phyloP scores from a whole-genome alignment of 352 stramenopile species.

The Phytopythium sindhum region DNA sequence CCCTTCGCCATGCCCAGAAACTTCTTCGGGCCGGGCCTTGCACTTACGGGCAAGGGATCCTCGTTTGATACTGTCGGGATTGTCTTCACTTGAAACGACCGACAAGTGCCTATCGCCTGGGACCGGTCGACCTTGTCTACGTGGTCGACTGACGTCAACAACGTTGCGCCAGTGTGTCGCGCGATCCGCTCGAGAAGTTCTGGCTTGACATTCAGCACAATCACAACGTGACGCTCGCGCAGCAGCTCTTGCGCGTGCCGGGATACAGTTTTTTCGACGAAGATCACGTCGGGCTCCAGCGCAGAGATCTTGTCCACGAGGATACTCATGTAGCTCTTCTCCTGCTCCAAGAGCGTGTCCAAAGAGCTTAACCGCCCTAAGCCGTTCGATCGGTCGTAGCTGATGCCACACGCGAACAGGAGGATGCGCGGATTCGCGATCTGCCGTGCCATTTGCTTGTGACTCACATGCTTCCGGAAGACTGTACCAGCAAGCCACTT shows the following conservation, averaged over 20 bases:
- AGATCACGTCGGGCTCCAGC: slow-evolving; percentile 94
- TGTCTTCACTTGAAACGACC: slow-evolving; percentile 67
- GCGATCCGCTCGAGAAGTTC: slow-evolving; percentile 91
- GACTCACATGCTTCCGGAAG: slow-evolving; percentile 95
- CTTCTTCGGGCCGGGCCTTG: slow-evolving; percentile 10
- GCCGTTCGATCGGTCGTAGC: slow-evolving; percentile 90
- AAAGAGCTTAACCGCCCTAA: slow-evolving; percentile 91
- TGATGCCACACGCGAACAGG: slow-evolving; percentile 94
- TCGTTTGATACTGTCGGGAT: slow-evolving; percentile 43
- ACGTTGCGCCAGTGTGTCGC: slow-evolving; percentile 89
- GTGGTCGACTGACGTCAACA: slow-evolving; percentile 93
- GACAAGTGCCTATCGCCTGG: slow-evolving; percentile 60
- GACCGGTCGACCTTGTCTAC: slow-evolving; percentile 60
- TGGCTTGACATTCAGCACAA: slow-evolving; percentile 94
- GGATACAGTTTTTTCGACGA: slow-evolving; percentile 90
- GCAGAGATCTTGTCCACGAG: slow-evolving; percentile 95
- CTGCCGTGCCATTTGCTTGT: slow-evolving; percentile 94
- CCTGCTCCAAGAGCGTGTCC: slow-evolving; percentile 95
- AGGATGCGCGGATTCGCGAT: slow-evolving; percentile 97
- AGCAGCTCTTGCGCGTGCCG: slow-evolving; percentile 93
- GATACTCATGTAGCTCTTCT: slow-evolving; percentile 97
- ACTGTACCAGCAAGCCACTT: slow-evolving; percentile 94
- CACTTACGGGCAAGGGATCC: slow-evolving; percentile 15
- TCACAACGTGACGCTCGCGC: slow-evolving; percentile 84
- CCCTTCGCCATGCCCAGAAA: slow-evolving; percentile 28